Percentiles rank a stretch among this genome's conserved stretches.
Conservation (phyloP, 2,329 filamentous ascomycete genomes). For the Colletotrichum trifolii region DNA sequence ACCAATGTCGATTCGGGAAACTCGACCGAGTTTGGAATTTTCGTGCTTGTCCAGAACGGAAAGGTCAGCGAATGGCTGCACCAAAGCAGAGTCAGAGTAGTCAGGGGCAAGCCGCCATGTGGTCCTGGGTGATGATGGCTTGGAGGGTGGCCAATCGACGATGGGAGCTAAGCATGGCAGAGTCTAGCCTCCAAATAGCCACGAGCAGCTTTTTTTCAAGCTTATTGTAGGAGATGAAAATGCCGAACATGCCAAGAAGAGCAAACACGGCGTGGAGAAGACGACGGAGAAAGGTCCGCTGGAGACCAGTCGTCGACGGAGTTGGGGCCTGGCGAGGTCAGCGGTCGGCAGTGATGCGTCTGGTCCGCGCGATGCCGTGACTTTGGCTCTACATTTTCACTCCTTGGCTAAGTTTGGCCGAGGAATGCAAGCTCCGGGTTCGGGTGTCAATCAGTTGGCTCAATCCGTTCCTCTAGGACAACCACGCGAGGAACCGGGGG, state of each 20-base stretch:
- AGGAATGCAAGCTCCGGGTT: no score
- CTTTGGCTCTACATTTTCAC: no score
- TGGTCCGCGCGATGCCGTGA: no score
- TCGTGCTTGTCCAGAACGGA: background rate
- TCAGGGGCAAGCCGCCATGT: constrained; percentile 13
- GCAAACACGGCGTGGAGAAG: constrained; percentile 1
- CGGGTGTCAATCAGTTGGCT: no score
- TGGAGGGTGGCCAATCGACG: background rate
- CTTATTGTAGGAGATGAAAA: background rate
- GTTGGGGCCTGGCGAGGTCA: no score
- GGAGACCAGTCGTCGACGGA: no score
- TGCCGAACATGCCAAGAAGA: background rate
- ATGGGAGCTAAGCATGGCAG: background rate
- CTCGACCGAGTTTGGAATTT: background rate
- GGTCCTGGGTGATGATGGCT: constrained; percentile 1
- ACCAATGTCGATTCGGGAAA: background rate
- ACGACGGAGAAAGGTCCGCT: background rate
- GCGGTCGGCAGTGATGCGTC: no score
- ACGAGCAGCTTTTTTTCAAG: background rate
- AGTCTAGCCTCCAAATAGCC: constrained; percentile 5
- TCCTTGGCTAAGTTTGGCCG: no score
- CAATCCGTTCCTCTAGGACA: no score
- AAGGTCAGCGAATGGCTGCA: background rate
- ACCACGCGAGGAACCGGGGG: no score
- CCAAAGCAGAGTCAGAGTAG: constrained; percentile 4